Base-by-base conservation (phyloP, 169 alveolate genomes). In the Plasmodium malariae region DNA sequence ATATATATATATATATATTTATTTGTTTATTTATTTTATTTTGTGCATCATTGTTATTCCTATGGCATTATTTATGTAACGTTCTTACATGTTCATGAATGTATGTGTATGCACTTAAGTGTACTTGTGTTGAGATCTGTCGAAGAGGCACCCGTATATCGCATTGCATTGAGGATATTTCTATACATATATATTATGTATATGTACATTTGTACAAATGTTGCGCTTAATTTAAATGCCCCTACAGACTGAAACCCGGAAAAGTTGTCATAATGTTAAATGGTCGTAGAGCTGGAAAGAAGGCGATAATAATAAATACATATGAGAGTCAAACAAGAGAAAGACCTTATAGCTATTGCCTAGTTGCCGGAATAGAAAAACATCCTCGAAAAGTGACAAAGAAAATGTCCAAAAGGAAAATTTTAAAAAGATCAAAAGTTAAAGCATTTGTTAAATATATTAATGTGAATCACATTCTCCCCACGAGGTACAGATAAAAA, bases 261-360 rank as follows among this genome's bases (percentile, higher is more conserved):
- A 98, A 99, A 92, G 98, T 99, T 55, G 99, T 98, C 88, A 96
- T 99, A 88, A 94, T 99, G 78, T 96, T 98, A 59, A 93, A 97
- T 74, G 99, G 99, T 80, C 99, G 99, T 93, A 96, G 97, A 95
- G 99, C 99, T 14, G 99, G 99, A 72, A 97, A 98, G 97, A 99
- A 99, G 96, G 99, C 99, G 26, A 95, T 99, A 80, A 96, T 98
- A 86, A 98, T 98, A 48, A 98, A 95, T 89, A 95, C 99, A 62
- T 96, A 96, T 95, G 99, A 99, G 72, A 96, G 96, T 65, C 98
- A 98, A 78, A 95, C 97, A 78, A 97, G 97, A 96, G 98, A 96
- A 90, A 95, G 98, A 91, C 97, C 98, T 55, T 98, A 97, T 96
- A 96, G 98, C 74, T 97, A 97, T 93, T 97, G 98, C 89, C 93